Base-by-base conservation (phyloP, 768 basidiomycete genomes). In the Strobilomyces dryophilus region DNA sequence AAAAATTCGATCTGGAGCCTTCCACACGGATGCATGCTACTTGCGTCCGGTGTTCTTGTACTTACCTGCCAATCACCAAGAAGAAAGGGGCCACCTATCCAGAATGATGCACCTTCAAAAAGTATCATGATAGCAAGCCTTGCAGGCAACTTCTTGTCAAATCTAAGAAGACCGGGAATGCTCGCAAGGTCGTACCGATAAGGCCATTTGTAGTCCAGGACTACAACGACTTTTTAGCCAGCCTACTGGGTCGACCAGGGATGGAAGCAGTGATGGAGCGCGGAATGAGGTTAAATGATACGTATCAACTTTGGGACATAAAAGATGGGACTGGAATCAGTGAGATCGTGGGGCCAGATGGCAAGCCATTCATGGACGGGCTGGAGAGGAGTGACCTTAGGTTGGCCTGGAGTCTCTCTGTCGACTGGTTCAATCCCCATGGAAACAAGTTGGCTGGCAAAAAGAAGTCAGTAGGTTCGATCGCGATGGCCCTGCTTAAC, bases 401-500 rank as follows among this genome's bases (percentile, higher is more conserved):
- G 20, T 41, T 68, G 8, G 62, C 58, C 1, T 69, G 58, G 46
- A 63, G 56, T 24, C 24, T 24, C 24, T 15, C 36, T 68, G 45
- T 65, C 9, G 60, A 68, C 40, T 66, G 59, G 63, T 69, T 68
- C 48, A 69, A 69, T 45, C 63, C 62, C 2, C 53, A 44, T 0
- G 36, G 46, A 2, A 69, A 63, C 45, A 61, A 63, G 39, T 59
- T 51, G 43, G 49, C 61, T 3, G 55, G 61, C 29, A 54, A 60
- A 35, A 45, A 27, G 1, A 53, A 46, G 7, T 56, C 52, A 8
- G 37, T 55, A 3, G 53, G 59, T 3, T 57, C 37, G 1, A 55
- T 68, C 2, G 46, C 35, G 0, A 54, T 68, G 49, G 35, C 44
- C 0, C 52, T 61, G 0, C 48, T 68, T 2, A 69, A 67, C 42